Conservation (phyloP, 345 rosid species). For the Ceriops decandra region DNA sequence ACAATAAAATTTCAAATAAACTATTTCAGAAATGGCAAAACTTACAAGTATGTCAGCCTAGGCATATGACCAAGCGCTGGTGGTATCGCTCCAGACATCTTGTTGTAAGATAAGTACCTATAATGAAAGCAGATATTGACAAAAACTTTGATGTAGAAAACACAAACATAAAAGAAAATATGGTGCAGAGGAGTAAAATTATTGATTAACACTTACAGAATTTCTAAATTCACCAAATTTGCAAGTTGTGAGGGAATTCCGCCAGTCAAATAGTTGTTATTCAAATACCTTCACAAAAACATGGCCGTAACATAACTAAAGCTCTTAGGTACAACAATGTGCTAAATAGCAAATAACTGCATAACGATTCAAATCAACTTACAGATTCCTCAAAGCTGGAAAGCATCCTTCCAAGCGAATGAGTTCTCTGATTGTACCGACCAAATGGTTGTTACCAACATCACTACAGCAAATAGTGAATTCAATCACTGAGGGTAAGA, state of each 20-base stretch:
- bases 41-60: conserved; percentile 79
- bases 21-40: not conserved
- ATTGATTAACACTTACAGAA: conserved; percentile 54
- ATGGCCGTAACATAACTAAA: not conserved
- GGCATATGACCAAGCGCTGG: conserved; percentile 67
- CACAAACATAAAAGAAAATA: not conserved
- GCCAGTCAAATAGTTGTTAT: conserved; percentile 85
- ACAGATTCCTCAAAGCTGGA: conserved; percentile 83
- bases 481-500: not conserved
- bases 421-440: conserved; percentile 88
- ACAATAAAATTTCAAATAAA: not conserved
- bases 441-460: conserved; percentile 91
- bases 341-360: not conserved
- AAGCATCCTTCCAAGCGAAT: conserved; percentile 89
- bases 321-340: not conserved
- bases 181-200: not conserved
- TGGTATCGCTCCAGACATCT: conserved; percentile 77
- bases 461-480: conserved; percentile 22
- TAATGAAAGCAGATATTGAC: conserved; percentile 5
- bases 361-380: conserved; percentile 22
- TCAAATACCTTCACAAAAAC: conserved; percentile 56
- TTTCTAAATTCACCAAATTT: conserved; percentile 79
- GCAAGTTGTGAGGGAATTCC: conserved; percentile 94
- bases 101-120: conserved; percentile 85
- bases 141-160: not conserved